Evolutionary conservation across 176 grass and related monocot species (phyloP).

Genomic region (Saccharum officinarum): DNA sequence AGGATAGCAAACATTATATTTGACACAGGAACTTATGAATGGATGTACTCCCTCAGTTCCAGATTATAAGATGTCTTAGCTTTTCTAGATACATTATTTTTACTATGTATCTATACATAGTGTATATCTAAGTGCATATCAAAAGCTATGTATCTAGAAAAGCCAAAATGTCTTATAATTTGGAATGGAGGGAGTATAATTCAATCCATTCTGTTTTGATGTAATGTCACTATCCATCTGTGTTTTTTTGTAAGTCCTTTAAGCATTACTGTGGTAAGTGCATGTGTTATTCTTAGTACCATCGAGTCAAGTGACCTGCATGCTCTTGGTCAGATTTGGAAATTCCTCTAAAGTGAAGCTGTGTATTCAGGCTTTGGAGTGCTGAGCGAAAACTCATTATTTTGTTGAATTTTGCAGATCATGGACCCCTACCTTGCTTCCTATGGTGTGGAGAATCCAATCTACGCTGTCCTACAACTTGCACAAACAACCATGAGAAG

Average conservation of each 20-base stretch:
- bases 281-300: not conserved
- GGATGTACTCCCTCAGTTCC: too few relatives aligned
- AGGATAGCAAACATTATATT: constrained; percentile 3
- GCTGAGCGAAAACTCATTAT: not conserved
- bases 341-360: not conserved
- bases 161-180: too few relatives aligned
- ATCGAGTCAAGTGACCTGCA: not conserved
- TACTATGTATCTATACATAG: too few relatives aligned
- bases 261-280: not conserved
- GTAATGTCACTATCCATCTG: not conserved
- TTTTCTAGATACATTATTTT: too few relatives aligned
- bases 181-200: not conserved
- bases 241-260: not conserved
- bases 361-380: not conserved
- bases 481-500: constrained; percentile 98
- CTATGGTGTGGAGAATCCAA: constrained; percentile 91
- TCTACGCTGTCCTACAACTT: constrained; percentile 85
- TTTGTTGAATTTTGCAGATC: constrained; percentile 53
- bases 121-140: too few relatives aligned
- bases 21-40: not conserved
- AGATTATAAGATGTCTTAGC: too few relatives aligned
- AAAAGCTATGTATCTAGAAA: too few relatives aligned
- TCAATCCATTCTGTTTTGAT: constrained; percentile 7
- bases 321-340: not conserved
- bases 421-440: constrained; percentile 89